Evolutionary conservation across 2,329 filamentous ascomycete species (phyloP), one percentile per base, ranked within the genome.

Genomic region (Stagonosporopsis chrysanthemi): DNA sequence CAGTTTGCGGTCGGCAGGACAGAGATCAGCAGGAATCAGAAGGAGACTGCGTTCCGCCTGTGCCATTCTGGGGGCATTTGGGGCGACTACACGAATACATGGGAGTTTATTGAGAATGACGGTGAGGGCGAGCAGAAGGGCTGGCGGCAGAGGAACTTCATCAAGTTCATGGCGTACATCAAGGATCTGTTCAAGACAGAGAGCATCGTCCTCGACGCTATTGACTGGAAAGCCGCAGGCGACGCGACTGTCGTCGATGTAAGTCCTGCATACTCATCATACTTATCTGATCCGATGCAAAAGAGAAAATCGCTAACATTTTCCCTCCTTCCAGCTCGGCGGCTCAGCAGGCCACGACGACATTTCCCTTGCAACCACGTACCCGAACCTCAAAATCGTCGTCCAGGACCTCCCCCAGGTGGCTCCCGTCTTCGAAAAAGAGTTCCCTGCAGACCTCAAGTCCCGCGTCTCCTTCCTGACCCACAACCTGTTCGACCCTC

Each of bases 401-500:
- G 69, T 73, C 24, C 61, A 76, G 52, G 72, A 76, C 31, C 69
- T 74, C 29, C 65, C 67, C 14, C 58, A 72, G 47, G 65, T 67
- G 4, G 56, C 60, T 4, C 48, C 69, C 8, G 60, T 67, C 12
- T 73, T 73, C 42, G 54, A 69, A 7, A 52, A 52, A 9, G 65
- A 67, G 17, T 62, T 71, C 47, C 70, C 71, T 24, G 17, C 52
- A 1, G 56, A 69, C 9, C 61, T 73, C 9, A 56, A 52, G 35
- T 62, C 59, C 15, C 71, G 73, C 43, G 68, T 77, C 38, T 65
- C 61, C 6, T 79, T 79, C 57, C 75, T 79, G 59, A 75, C 75
- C 3, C 84, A 88, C 66, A 82, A 87, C 64, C 86, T 88, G 67
- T 86, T 87, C 68, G 77, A 77, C 6, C 79, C 82, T 47, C 86